Percentiles rank a stretch among this genome's conserved stretches.
Conservation (phyloP, 192 early-diverging fungal genomes). For the Umbelopsis sp. region DNA sequence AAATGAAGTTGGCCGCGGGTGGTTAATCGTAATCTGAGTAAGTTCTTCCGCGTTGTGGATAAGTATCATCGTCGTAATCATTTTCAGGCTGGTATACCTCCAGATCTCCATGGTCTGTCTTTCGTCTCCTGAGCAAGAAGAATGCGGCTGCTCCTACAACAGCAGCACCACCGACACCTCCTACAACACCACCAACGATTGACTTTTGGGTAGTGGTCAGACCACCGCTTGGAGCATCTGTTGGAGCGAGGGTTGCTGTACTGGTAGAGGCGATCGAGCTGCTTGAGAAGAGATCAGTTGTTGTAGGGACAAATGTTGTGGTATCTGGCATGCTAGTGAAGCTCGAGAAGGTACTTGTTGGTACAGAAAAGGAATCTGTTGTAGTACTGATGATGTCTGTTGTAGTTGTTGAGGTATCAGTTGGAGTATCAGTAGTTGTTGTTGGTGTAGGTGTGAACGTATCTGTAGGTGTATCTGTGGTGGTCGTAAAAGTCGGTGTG, state of each 20-base stretch:
- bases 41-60: neutral
- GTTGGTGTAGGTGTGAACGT: neutral
- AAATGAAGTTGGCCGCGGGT: neutral
- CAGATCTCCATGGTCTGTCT: neutral
- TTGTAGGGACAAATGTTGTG: neutral
- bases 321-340: neutral
- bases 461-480: neutral
- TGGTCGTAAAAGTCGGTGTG: neutral
- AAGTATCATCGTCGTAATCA: constrained; percentile 8
- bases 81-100: constrained; percentile 32
- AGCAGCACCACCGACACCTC: constrained; percentile 25
- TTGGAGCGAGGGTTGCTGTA: neutral
- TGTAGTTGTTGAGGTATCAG: constrained; percentile 12
- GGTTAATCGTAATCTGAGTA: constrained; percentile 2
- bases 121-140: constrained; percentile 18
- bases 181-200: constrained; percentile 31
- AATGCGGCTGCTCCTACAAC: constrained; percentile 8
- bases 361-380: neutral
- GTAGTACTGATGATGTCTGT: neutral
- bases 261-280: neutral
- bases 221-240: neutral
- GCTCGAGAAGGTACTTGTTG: neutral
- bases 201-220: constrained; percentile 14
- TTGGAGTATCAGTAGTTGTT: constrained; percentile 12
- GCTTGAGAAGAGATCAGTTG: neutral